phyloP scores from a whole-genome alignment of 257 asterid genomes.

The Solanum bukasovii region DNA sequence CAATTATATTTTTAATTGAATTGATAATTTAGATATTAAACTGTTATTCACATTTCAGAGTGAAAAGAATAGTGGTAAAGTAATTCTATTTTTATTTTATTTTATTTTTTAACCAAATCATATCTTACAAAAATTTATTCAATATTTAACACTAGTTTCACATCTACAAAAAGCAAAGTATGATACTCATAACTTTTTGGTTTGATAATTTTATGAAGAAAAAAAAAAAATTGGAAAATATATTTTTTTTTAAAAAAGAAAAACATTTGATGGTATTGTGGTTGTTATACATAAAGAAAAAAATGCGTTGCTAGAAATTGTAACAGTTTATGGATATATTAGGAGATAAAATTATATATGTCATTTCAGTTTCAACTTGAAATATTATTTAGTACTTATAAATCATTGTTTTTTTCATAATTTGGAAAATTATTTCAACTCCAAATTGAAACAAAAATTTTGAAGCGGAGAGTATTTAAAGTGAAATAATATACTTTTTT shows the following conservation, averaged over 20 bases:
- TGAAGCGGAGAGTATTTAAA: neutral
- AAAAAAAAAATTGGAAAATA: too few species aligned
- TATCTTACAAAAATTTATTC: too few species aligned
- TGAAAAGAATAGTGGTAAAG: neutral
- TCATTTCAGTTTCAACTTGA: neutral
- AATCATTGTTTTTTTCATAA: neutral
- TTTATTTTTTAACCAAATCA: neutral
- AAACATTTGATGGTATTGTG: too few species aligned
- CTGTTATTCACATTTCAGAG: neutral
- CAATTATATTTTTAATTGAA: neutral
- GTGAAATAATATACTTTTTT: too few species aligned
- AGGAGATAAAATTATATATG: neutral
- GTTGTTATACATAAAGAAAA: too few species aligned
- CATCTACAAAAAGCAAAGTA: neutral
- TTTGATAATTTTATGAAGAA: neutral
- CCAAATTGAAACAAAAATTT: neutral
- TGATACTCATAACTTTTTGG: neutral
- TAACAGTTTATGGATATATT: neutral
- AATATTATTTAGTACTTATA: too few species aligned
- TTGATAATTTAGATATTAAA: neutral
- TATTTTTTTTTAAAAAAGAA: neutral
- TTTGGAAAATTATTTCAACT: neutral
- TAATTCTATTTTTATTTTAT: neutral
- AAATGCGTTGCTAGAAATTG: too few species aligned
- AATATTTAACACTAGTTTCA: neutral